Evolutionary conservation across 1,139 yeast species (phyloP).

Genomic region (Pichia sp.): DNA sequence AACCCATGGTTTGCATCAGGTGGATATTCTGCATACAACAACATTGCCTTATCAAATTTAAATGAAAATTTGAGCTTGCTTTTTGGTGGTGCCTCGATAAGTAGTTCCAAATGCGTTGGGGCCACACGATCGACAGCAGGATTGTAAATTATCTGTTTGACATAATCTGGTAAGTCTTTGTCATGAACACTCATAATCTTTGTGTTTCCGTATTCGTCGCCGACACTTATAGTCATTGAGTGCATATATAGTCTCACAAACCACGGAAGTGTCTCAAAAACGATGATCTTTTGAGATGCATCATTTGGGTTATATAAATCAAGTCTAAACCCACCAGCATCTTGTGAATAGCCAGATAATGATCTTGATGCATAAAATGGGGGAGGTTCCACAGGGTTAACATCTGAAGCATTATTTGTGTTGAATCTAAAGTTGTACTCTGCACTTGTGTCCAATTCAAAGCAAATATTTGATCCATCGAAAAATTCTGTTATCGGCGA

Average conservation of each 20-base stretch:
- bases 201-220: slow-evolving; percentile 13
- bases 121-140: slow-evolving; percentile 79
- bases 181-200: slow-evolving; percentile 24
- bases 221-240: slow-evolving; percentile 43
- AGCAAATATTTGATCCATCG: slow-evolving; percentile 21
- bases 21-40: slow-evolving; percentile 88
- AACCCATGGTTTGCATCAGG: slow-evolving; percentile 99
- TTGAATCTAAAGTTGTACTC: slow-evolving; percentile 27
- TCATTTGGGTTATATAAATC: slow-evolving; percentile 63
- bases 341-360: slow-evolving; percentile 87
- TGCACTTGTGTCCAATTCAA: slow-evolving; percentile 27
- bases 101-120: slow-evolving; percentile 80
- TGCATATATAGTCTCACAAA: slow-evolving; percentile 80
- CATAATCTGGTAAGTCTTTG: slow-evolving; percentile 32
- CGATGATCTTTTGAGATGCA: slow-evolving; percentile 47
- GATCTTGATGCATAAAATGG: slow-evolving; percentile 80
- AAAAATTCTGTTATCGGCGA: slow-evolving; percentile 15
- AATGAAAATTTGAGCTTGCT: slow-evolving; percentile 63
- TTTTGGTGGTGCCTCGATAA: slow-evolving; percentile 57
- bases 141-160: slow-evolving; percentile 55
- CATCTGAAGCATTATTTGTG: slow-evolving; percentile 28
- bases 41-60: slow-evolving; percentile 80
- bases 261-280: slow-evolving; percentile 91
- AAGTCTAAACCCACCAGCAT: slow-evolving; percentile 82
- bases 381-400: slow-evolving; percentile 41